phyloP scores from a whole-genome alignment of 148 eudicot species.

The Fallopia convolvulus region DNA sequence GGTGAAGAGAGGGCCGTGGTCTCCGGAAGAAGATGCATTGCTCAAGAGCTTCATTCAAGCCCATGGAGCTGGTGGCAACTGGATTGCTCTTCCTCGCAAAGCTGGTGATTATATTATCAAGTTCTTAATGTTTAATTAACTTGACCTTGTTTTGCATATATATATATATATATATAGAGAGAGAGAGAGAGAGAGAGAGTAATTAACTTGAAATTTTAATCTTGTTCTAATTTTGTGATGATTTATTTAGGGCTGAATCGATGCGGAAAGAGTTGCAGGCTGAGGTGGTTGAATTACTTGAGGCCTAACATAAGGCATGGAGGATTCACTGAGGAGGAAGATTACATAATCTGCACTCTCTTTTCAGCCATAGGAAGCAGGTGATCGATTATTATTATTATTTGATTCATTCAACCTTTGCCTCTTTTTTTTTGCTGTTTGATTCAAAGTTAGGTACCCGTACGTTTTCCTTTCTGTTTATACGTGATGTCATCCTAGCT shows the following conservation, averaged over 20 bases:
- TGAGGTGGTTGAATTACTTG: conserved; percentile 61
- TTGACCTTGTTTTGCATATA: too few species aligned
- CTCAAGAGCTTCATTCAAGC: conserved; percentile 17
- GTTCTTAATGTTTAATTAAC: not conserved
- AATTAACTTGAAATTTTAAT: not conserved
- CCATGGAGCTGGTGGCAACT: conserved; percentile 28
- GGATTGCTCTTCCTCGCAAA: conserved; percentile 28
- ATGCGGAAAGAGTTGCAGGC: conserved; percentile 65
- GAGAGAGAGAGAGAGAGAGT: too few species aligned
- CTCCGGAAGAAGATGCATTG: conserved; percentile 27
- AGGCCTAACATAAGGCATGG: conserved; percentile 56
- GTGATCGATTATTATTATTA: conserved; percentile 9
- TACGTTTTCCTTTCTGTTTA: not conserved
- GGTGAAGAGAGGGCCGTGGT: conserved; percentile 40
- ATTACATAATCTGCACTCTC: conserved; percentile 29
- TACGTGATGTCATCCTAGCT: conserved; percentile 1
- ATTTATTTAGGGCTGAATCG: conserved; percentile 37
- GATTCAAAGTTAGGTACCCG: not conserved
- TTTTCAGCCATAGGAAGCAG: conserved; percentile 49
- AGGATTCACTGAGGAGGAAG: conserved; percentile 56
- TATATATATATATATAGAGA: too few species aligned
- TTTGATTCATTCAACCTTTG: not conserved
- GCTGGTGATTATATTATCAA: conserved; percentile 15
- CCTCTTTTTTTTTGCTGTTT: not conserved
- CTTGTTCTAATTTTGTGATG: not conserved